Base-by-base conservation (phyloP, 129 eudicot genomes). In the Lonicera japonica region DNA sequence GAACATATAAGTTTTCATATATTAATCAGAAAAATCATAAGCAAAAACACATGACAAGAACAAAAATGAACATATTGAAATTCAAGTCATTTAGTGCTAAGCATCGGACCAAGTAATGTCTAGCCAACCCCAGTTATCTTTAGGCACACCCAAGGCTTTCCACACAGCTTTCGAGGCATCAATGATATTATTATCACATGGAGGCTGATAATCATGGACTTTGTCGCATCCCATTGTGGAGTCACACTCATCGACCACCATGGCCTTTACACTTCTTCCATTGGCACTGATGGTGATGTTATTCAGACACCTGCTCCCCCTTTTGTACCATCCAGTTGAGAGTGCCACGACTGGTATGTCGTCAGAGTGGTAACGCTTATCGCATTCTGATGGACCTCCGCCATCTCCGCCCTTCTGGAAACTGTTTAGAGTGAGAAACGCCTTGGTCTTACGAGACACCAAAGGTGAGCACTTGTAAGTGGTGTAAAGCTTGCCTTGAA, bases 21-120 rank as follows among this genome's bases (percentile, higher is more conserved):
- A 47, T 17, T 9, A 12, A 14, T 47, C 53, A 16, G 5, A 47
- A 16, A 47, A 47, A 9, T 17, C 16, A 16, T 5, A 47, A 47
- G 18, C 8, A 47, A 47, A 47, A 13, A 17, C 18, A 47, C 8
- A 16, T 16, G 18, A 47, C 18, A 17, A 47, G 16, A 11, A 1
- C 16, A 47, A 47, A 17, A 47, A 47, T 7, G 13, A 47, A 2
- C 36, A 29, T 29, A 47, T 47, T 47, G 17, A 47, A 47, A 47
- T 47, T 16, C 53, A 47, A 47, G n/a, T 47, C 53, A 13, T 34
- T 46, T 29, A n/a, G 22, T 18, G 11, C 39, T 54, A 73, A 15
- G 80, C 84, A 58, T 79, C 90, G 11, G 86, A 73, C 90, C 90
- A 84, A 4, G 70, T 57, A 57, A 80, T 66, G 23, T 36, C n/a